These are phyloP conservation scores for Coemansia sp. DNA, from an alignment of 192 early-diverging fungal genomes.

Conservation along the genomic window DNA sequence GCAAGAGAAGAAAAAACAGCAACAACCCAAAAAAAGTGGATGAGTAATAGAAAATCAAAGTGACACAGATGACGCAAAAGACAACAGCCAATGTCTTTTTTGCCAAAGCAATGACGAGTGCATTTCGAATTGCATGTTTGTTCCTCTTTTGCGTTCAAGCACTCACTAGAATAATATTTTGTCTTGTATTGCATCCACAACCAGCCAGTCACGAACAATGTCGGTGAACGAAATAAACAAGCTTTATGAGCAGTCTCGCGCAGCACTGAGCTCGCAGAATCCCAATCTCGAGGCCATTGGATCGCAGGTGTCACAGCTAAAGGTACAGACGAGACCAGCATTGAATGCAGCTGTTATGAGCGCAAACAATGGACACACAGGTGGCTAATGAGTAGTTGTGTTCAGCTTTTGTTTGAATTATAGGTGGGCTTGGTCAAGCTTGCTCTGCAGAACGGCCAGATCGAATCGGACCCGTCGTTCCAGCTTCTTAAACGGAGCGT, in stretches of 20 bases:
- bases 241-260: slow-evolving; percentile 36
- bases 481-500: slow-evolving; percentile 51
- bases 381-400: background rate
- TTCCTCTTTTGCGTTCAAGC: background rate
- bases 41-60: background rate
- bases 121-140: background rate
- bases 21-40: background rate
- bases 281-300: slow-evolving; percentile 43
- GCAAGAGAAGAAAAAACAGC: background rate
- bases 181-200: slow-evolving; percentile 2
- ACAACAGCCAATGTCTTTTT: background rate
- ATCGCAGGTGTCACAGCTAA: slow-evolving; percentile 46
- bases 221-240: slow-evolving; percentile 1
- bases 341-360: background rate
- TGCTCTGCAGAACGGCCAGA: slow-evolving; percentile 30
- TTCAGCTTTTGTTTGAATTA: background rate
- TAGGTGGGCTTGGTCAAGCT: slow-evolving; percentile 45
- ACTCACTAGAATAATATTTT: background rate
- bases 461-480: slow-evolving; percentile 29
- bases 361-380: background rate
- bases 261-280: slow-evolving; percentile 30
- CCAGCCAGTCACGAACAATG: background rate
- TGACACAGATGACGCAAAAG: background rate
- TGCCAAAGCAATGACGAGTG: background rate
- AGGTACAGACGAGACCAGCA: slow-evolving; percentile 23